Evolutionary conservation across 306 rosid genomes (phyloP), one percentile per base, ranked within the genome.

Genomic region (Glycine soja): DNA sequence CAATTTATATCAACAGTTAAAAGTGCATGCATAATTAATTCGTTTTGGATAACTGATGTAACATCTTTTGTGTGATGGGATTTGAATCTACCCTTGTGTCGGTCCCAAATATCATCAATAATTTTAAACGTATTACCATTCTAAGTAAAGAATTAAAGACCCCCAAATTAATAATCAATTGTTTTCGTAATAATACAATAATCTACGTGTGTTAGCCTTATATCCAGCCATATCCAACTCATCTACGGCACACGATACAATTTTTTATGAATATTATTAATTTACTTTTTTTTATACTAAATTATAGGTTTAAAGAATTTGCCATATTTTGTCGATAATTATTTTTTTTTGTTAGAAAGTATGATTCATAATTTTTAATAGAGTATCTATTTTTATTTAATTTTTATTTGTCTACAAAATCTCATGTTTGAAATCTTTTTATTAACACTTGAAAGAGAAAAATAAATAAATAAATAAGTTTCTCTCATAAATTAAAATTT

Each of bases 11-110:
- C 7, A 57, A 73, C 24, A 73, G 45, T 79, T 66, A 51, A 52
- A 59, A 63, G 6, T 45, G 12, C 52, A 12, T 47, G 36, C 24
- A 72, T 42, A 66, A 67, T 10, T 80, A 52, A 70, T 3, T 16
- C 82, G 45, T 61, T 83, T 54, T 73, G 83, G 87, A 83, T 79
- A 79, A 67, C 59, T 75, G 53, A 30, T 40, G 65, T 46, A 18
- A 50, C 51, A 42, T 38, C 0, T 30, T 83, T 64, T n/a, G 63
- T 19, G 63, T 40, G 65, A 70, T 16, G 7, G 40, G 50, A 82
- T 76, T 10, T 43, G 85, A 76, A 82, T 82, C 83, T 83, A 63
- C 56, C 83, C 47, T 16, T n/a, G 10, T 63, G 72, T 51, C 66
- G 53, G 73, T 19, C 12, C 72, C 13, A 32, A 56, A 72, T 80